These are phyloP conservation scores for Vaccinium myrtillus DNA, from an alignment of 148 eudicot species.

Conservation along the genomic window DNA sequence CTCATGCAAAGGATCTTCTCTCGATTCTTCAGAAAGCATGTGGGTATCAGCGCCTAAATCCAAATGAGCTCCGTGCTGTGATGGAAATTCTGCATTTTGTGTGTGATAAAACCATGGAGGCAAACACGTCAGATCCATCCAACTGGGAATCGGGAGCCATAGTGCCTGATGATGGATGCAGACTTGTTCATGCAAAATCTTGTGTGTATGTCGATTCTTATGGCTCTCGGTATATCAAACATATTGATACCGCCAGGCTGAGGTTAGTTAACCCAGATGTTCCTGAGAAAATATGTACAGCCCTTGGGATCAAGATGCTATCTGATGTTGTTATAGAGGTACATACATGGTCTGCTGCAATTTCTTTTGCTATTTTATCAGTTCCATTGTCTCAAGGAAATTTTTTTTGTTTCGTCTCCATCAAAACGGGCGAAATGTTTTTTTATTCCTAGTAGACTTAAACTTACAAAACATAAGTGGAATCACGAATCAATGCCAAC, in stretches of 20 bases:
- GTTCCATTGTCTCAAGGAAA: neutral
- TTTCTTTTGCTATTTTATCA: neutral
- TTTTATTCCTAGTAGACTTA: neutral
- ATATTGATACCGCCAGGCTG: conserved; percentile 72
- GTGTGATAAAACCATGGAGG: conserved; percentile 54
- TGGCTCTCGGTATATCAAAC: conserved; percentile 76
- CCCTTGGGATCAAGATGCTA: conserved; percentile 72
- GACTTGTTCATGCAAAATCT: conserved; percentile 85
- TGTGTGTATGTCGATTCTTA: conserved; percentile 89
- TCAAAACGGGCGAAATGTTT: neutral
- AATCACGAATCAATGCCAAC: neutral
- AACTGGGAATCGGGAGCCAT: conserved; percentile 68
- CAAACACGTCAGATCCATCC: conserved; percentile 37
- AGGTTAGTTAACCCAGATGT: conserved; percentile 73
- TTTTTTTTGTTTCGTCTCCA: neutral
- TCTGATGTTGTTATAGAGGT: conserved; percentile 96
- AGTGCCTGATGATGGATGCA: conserved; percentile 92
- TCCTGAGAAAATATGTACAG: conserved; percentile 64
- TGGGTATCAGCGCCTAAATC: conserved; percentile 97
- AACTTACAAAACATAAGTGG: neutral
- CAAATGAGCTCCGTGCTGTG: conserved; percentile 97
- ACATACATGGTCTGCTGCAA: conserved; percentile 21
- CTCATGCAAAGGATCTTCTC: conserved; percentile 79
- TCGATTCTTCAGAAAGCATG: conserved; percentile 85
- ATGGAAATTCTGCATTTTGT: conserved; percentile 75